Conservation (phyloP, 2,329 filamentous ascomycete genomes). For the Fusarium tricinctum region DNA sequence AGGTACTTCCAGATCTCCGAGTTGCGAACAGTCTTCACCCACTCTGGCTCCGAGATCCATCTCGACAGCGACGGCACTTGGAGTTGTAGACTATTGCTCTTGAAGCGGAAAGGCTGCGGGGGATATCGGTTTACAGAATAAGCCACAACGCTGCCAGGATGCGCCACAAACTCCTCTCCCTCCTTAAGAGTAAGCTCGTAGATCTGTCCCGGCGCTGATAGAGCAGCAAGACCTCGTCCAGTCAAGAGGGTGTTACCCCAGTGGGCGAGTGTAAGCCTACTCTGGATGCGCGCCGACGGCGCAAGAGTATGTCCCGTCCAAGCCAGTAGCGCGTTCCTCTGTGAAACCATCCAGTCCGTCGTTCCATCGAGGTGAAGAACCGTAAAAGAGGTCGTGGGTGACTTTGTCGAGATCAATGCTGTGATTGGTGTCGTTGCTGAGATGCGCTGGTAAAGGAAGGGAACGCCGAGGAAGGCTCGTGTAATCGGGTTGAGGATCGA, state of each 20-base stretch:
- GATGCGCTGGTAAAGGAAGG: conserved; percentile 94
- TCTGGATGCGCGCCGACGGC: conserved; percentile 81
- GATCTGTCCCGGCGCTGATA: conserved; percentile 89
- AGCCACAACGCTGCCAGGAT: conserved; percentile 91
- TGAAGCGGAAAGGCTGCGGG: conserved; percentile 89
- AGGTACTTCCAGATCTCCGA: conserved; percentile 80
- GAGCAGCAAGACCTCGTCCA: conserved; percentile 86
- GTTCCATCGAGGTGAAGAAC: conserved; percentile 92
- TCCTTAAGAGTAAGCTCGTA: conserved; percentile 86
- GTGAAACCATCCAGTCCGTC: conserved; percentile 93
- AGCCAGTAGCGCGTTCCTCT: conserved; percentile 89
- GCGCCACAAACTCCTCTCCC: conserved; percentile 90
- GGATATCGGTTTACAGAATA: conserved; percentile 82
- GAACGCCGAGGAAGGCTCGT: conserved; percentile 84
- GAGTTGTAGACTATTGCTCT: conserved; percentile 79
- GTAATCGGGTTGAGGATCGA: conserved; percentile 87
- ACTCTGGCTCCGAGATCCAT: conserved; percentile 77
- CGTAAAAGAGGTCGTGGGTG: conserved; percentile 86
- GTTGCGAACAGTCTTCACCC: conserved; percentile 79
- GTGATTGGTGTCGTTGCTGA: conserved; percentile 90
- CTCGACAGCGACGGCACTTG: conserved; percentile 80
- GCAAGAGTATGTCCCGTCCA: conserved; percentile 93
- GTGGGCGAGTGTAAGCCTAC: conserved; percentile 81
- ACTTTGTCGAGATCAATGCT: conserved; percentile 89
- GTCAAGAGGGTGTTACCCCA: conserved; percentile 94